phyloP scores from a whole-genome alignment of 352 stramenopile genomes.

The Pythium rhizo-oryzae region DNA sequence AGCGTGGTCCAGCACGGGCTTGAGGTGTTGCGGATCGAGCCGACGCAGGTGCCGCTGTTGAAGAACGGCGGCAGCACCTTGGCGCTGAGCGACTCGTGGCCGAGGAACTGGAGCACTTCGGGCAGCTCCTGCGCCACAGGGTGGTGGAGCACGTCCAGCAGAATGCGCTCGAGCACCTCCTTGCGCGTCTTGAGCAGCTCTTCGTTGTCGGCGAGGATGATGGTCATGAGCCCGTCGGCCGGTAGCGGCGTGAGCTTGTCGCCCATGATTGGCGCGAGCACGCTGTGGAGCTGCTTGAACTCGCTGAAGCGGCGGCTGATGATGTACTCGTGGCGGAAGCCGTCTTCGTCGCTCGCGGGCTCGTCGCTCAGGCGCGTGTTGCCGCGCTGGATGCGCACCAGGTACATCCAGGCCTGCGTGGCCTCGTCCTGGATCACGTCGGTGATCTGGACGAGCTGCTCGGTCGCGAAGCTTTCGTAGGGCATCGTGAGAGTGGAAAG shows the following conservation, averaged over 20 bases:
- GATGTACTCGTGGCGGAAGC: conserved; percentile 66
- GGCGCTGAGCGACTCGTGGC: conserved; percentile 50
- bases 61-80: conserved; percentile 52
- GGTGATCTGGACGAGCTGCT: conserved; percentile 65
- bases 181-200: conserved; percentile 64
- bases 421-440: conserved; percentile 68
- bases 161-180: conserved; percentile 55
- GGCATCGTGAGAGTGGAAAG: conserved; percentile 60
- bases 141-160: conserved; percentile 62
- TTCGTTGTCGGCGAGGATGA: conserved; percentile 73
- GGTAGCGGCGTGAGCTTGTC: conserved; percentile 58
- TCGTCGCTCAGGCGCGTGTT: conserved; percentile 28
- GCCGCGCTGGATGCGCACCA: conserved; percentile 64
- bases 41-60: conserved; percentile 56
- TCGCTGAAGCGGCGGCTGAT: conserved; percentile 74
- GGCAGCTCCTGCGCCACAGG: conserved; percentile 63
- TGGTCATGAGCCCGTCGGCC: conserved; percentile 74
- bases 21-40: conserved; percentile 76
- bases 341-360: conserved; percentile 30
- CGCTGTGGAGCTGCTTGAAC: conserved; percentile 75
- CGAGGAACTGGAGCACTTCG: conserved; percentile 68
- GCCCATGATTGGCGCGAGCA: conserved; percentile 57
- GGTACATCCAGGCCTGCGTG: conserved; percentile 71
- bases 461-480: conserved; percentile 79
- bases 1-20: conserved; percentile 61